Evolutionary conservation across 2,329 filamentous ascomycete species (phyloP).

Genomic region (Pseudocercospora vitis): DNA sequence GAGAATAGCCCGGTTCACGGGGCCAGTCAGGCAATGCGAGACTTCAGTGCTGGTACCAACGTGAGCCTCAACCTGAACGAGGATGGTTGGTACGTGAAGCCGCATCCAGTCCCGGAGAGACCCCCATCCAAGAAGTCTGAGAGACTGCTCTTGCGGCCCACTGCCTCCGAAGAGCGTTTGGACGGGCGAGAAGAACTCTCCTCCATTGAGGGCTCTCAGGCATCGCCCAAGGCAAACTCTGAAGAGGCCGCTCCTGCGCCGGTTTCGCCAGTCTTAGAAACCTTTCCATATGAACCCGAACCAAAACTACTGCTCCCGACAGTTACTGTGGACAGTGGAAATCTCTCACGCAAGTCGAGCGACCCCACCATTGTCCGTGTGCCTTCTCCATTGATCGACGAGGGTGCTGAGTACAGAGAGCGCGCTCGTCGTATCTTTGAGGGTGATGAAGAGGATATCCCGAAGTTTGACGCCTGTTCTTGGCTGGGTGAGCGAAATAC

Average conservation of each 20-base stretch:
- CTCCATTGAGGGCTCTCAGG: constrained; percentile 16
- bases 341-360: constrained; percentile 40
- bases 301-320: constrained; percentile 28
- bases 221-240: neutral
- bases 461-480: constrained; percentile 75
- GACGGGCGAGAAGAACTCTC: constrained; percentile 15
- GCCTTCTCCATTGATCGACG: constrained; percentile 27
- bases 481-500: constrained; percentile 75
- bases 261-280: constrained; percentile 12
- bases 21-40: constrained; percentile 25
- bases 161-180: constrained; percentile 34
- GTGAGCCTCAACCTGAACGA: constrained; percentile 29
- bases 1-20: constrained; percentile 16
- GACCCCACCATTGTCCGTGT: constrained; percentile 24
- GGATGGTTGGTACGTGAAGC: constrained; percentile 29
- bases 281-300: constrained; percentile 24
- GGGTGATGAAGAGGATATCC: constrained; percentile 77
- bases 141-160: constrained; percentile 36
- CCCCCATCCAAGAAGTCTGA: constrained; percentile 29
- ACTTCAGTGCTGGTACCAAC: constrained; percentile 31
- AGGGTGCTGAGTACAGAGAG: constrained; percentile 64
- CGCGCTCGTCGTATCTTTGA: constrained; percentile 82
- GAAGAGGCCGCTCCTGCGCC: neutral
- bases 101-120: constrained; percentile 20
- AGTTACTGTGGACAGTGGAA: constrained; percentile 52